Evolutionary conservation across 1,139 yeast species (phyloP), one percentile per base, ranked within the genome.

Genomic region (Candida smagusa): DNA sequence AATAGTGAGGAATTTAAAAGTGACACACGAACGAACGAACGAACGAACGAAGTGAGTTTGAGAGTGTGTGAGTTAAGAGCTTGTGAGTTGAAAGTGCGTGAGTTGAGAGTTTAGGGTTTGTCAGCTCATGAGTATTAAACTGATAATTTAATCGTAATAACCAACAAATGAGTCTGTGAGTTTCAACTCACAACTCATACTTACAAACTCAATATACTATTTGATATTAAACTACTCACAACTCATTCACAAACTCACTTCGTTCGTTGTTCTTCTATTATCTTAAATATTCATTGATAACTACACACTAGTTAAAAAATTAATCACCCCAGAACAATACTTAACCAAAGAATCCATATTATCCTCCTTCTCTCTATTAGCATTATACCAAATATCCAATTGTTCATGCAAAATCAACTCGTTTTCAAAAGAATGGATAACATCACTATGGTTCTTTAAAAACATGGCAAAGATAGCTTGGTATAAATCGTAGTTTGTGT

Each of bases 311-410:
- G 39, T 35, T 34, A 42, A 43, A 33, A 44, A 42, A 47, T 71
- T 75, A 30, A 87, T 66, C 8, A 90, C 90, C 44, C 96, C 94
- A 1, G 94, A 72, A 58, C 96, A 87, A 61, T 83, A 89, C 55
- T 89, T 86, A 22, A 81, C 78, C 43, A 87, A 62, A 24, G 75
- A 77, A 49, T 88, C 95, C 52, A 92, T 59, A 23, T 72, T 68
- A 9, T 66, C 67, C 30, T 72, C 68, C 38, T 70, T 74, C 0
- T 45, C 49, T 16, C 54, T 49, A 47, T 80, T 83, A 16, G 54
- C 62, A 2, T 45, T 49, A 37, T 68, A 65, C 86, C 87, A 82
- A 8, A 52, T 48, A 9, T 63, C 63, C 34, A 88, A 59, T 0
- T 78, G 74, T 1, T 54, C 58, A 30, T 60, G 62, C 27, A 81